Evolutionary conservation across 805 yeast genomes (phyloP).

Genomic region (Candida arabinofermentans): DNA sequence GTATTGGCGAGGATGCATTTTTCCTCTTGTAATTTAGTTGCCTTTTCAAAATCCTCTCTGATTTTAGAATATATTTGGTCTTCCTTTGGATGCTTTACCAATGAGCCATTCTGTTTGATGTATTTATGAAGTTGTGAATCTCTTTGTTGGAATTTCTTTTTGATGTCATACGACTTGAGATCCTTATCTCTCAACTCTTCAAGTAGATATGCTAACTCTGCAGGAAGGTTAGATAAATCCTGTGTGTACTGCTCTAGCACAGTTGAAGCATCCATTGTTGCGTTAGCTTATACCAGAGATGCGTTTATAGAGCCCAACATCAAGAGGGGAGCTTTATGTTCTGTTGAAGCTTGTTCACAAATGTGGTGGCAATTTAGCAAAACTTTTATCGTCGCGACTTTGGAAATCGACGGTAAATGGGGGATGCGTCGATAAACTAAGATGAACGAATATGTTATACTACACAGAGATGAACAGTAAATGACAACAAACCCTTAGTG

Average conservation of each 20-base stretch:
- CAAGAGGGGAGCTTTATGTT: too few relatives aligned
- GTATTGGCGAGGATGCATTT: slow-evolving; percentile 80
- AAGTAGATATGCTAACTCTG: slow-evolving; percentile 75
- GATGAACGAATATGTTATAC: too few relatives aligned
- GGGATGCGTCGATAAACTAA: too few relatives aligned
- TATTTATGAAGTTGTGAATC: slow-evolving; percentile 82
- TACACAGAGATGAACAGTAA: too few relatives aligned
- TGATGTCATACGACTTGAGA: slow-evolving; percentile 55
- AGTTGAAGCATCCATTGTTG: slow-evolving; percentile 84
- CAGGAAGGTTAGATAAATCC: slow-evolving; percentile 72
- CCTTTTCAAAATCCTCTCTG: slow-evolving; percentile 58
- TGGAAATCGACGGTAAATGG: too few relatives aligned
- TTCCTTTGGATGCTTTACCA: slow-evolving; percentile 80
- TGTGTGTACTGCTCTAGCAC: slow-evolving; percentile 64
- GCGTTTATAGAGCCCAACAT: background rate
- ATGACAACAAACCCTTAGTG: too few relatives aligned
- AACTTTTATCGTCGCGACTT: too few relatives aligned
- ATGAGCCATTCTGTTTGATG: slow-evolving; percentile 78
- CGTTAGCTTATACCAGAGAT: background rate
- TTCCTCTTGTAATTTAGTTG: slow-evolving; percentile 64
- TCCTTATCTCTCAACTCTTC: slow-evolving; percentile 78
- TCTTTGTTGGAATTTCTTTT: slow-evolving; percentile 61
- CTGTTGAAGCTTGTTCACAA: too few relatives aligned
- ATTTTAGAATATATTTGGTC: slow-evolving; percentile 60
- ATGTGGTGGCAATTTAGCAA: too few relatives aligned